Percentiles rank a stretch among this genome's conserved stretches.
Evolutionary conservation across 148 eudicot genomes (phyloP).

Genomic region (Chenopodium suecicum): DNA sequence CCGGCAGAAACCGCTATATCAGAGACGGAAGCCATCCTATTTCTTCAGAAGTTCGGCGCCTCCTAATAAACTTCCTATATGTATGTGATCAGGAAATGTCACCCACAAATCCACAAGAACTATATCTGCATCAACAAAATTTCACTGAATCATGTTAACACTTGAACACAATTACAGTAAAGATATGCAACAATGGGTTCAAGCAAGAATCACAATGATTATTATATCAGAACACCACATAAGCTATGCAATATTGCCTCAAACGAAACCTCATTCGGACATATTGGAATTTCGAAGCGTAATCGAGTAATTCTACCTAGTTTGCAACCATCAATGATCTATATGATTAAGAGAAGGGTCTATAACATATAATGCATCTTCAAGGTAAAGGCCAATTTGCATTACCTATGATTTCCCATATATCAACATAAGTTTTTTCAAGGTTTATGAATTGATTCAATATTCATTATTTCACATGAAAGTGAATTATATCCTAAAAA

Average conservation of each 20-base stretch:
- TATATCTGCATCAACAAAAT: conserved; percentile 14
- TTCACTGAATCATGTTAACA: background rate
- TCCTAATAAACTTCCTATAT: conserved; percentile 5
- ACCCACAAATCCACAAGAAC: conserved; percentile 15
- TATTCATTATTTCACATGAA: background rate
- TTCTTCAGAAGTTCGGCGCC: conserved; percentile 26
- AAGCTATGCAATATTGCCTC: too few species aligned
- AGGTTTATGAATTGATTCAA: background rate
- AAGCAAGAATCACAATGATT: too few species aligned
- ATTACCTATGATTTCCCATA: background rate
- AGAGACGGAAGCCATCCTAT: conserved; percentile 65
- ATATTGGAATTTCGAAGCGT: too few species aligned
- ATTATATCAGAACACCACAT: too few species aligned
- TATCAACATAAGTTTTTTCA: background rate
- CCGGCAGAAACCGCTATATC: conserved; percentile 86
- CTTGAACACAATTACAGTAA: background rate
- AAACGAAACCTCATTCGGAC: too few species aligned
- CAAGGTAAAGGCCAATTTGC: too few species aligned
- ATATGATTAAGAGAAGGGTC: background rate
- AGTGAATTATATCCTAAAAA: background rate
- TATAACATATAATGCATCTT: background rate
- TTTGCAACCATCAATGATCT: background rate
- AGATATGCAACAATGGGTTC: too few species aligned
- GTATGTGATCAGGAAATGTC: conserved; percentile 1
- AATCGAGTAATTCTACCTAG: too few species aligned